Evolutionary conservation across 768 basidiomycete species (phyloP), one percentile per base, ranked within the genome.

Genomic region (Rhodotorula taiwanensis): DNA sequence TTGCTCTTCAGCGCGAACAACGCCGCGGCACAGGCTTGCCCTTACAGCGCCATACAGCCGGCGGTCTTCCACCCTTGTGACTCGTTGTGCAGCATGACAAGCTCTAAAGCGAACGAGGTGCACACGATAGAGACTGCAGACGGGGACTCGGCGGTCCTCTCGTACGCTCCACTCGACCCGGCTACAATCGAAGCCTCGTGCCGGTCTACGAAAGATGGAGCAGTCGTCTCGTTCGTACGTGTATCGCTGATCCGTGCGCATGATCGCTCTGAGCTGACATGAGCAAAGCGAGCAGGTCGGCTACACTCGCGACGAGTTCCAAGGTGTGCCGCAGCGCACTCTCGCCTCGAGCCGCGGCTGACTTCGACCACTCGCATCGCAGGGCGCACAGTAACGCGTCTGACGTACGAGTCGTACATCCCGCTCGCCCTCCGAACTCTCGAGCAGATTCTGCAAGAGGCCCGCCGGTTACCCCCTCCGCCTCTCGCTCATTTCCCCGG

Each of bases 291-390:
- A 0, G 4, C 41, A 69, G 67, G 67, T 90, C 56, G 89, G 89
- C 13, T 89, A 88, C 20, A 93, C 89, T 10, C 82, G 89, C 60
- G 86, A 90, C 74, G 85, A 84, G 0, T 91, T 91, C 78, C 80
- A 85, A 82, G 89, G 89, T 86, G 71, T 52, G 70, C 45, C 51
- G 23, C 21, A 23, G 7, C 20, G 9, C 31, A 1, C 33, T 4
- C 34, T 36, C 55, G 3, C 36, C 36, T 5, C 27, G n/a, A 7
- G 7, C 4, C 30, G 23, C 30, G n/a, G 21, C 27, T 9, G 41
- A 2, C n/a, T 8, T 10, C 4, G 1, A 9, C n/a, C 27, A 8
- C 33, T 5, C 33, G 20, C 18, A n/a, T n/a, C 3, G 21, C 66
- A 73, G 72, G 71, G 34, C 67, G 72, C 39, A 51, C 39, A 9